Conservation (phyloP, 495 filamentous ascomycete species). For the Delitschia confertaspora region DNA sequence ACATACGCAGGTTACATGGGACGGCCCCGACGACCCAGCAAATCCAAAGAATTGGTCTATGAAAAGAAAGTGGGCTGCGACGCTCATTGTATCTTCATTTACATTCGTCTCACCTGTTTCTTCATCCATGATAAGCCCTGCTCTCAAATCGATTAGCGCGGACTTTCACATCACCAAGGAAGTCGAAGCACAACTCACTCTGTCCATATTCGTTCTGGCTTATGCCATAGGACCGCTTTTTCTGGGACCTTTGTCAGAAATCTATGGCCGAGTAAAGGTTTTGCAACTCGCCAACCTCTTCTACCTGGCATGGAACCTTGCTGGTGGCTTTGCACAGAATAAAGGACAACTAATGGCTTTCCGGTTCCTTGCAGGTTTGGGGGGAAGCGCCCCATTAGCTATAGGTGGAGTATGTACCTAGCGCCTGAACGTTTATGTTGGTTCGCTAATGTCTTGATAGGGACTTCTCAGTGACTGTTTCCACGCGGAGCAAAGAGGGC, state of each 20-base stretch:
- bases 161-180: slow-evolving; percentile 54
- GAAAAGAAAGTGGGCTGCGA: slow-evolving; percentile 58
- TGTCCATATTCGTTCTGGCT: slow-evolving; percentile 69
- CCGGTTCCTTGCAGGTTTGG: slow-evolving; percentile 36
- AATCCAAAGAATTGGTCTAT: slow-evolving; percentile 39
- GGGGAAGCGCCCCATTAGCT: slow-evolving; percentile 36
- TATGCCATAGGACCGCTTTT: slow-evolving; percentile 53
- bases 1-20: slow-evolving; percentile 31
- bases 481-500: slow-evolving; percentile 35
- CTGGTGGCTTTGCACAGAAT: slow-evolving; percentile 35
- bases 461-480: slow-evolving; percentile 36
- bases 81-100: slow-evolving; percentile 38
- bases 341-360: slow-evolving; percentile 35
- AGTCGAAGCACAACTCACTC: slow-evolving; percentile 48
- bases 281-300: slow-evolving; percentile 36
- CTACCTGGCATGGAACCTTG: slow-evolving; percentile 36
- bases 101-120: slow-evolving; percentile 68
- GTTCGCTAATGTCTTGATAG: too few species aligned
- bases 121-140: slow-evolving; percentile 66
- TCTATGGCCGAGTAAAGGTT: slow-evolving; percentile 35
- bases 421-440: too few species aligned
- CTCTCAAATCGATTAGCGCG: slow-evolving; percentile 41
- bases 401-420: slow-evolving; percentile 30
- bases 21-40: slow-evolving; percentile 33
- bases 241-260: slow-evolving; percentile 35